Conservation (phyloP, 2,329 filamentous ascomycete genomes). For the Pseudogymnoascus sp. region DNA sequence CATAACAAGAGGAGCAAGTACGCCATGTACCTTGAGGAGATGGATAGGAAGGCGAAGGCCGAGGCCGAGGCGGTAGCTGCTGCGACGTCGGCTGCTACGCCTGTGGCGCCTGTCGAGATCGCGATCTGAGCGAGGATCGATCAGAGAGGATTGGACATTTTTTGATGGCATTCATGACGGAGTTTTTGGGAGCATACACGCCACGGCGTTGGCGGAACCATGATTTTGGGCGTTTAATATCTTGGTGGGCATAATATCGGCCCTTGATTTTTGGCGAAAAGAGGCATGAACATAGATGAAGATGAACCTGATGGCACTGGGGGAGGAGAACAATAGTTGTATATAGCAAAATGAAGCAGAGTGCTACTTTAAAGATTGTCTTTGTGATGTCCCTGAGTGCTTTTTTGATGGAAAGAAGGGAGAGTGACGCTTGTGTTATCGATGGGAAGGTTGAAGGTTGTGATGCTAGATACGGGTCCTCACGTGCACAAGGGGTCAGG, state of each 20-base stretch:
- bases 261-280: not conserved
- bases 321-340: not conserved
- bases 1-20: conserved; percentile 97
- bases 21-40: conserved; percentile 54
- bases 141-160: not conserved
- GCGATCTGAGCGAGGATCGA: not conserved
- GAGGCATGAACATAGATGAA: not conserved
- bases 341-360: conserved; percentile 2
- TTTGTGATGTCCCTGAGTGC: not conserved
- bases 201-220: not conserved
- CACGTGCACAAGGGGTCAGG: not conserved
- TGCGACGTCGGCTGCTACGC: not conserved
- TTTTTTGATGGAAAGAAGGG: not conserved
- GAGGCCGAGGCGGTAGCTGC: conserved; percentile 14
- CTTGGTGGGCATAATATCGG: not conserved
- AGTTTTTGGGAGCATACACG: not conserved
- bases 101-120: not conserved
- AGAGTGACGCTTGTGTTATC: too few species aligned
- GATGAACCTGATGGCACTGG: not conserved
- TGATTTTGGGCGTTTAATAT: not conserved
- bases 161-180: conserved; percentile 3
- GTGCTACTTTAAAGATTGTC: not conserved
- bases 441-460: not conserved
- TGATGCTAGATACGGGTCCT: not conserved
- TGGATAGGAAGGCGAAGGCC: conserved; percentile 27